phyloP scores from a whole-genome alignment of 2,329 filamentous ascomycete species.

The Aspergillus texensis region DNA sequence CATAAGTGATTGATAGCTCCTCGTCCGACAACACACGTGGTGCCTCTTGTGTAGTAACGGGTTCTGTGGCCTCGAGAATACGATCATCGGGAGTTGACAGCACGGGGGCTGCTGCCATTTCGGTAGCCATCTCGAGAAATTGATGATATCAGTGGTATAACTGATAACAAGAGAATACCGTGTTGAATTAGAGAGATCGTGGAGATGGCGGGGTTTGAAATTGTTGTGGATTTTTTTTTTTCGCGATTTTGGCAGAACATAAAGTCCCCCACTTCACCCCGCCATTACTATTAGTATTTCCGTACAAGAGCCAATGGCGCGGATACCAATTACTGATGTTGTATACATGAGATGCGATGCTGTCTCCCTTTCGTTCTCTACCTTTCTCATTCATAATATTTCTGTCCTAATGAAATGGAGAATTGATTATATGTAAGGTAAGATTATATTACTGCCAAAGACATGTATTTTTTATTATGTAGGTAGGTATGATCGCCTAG shows the following conservation, averaged over 20 bases:
- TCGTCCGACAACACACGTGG: constrained; percentile 58
- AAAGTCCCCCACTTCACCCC: constrained; percentile 37
- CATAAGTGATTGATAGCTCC: constrained; percentile 77
- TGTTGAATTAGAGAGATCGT: neutral
- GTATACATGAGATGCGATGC: neutral
- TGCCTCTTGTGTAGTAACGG: constrained; percentile 39
- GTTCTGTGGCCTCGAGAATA: constrained; percentile 58
- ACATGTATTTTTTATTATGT: neutral
- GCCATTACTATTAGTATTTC: constrained; percentile 19
- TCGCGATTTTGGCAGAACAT: constrained; percentile 16
- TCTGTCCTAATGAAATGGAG: neutral
- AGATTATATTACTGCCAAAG: neutral
- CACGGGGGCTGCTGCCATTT: constrained; percentile 54
- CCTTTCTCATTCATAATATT: neutral
- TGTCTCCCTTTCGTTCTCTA: neutral
- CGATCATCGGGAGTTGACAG: constrained; percentile 66
- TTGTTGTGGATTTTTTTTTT: constrained; percentile 21
- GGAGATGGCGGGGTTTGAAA: constrained; percentile 6
- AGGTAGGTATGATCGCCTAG: neutral
- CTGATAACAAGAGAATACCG: neutral
- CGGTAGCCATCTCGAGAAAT: constrained; percentile 27
- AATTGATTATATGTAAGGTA: neutral
- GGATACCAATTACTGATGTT: constrained; percentile 1
- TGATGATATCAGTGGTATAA: neutral
- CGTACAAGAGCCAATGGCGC: constrained; percentile 12